Base-by-base conservation (phyloP, 257 asterid species). In the Orobanche coerulescens region DNA sequence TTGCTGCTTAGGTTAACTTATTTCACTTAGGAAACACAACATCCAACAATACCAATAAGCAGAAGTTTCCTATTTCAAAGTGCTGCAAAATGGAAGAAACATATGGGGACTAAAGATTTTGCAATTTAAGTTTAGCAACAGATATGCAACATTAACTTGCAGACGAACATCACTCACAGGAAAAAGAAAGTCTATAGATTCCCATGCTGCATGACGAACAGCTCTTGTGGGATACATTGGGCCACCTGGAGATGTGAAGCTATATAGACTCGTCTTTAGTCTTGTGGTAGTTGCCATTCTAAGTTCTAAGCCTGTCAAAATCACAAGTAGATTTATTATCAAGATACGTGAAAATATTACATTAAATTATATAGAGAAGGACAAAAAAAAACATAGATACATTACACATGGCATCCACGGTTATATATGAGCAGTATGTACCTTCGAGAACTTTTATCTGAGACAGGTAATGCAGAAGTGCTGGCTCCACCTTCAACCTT, bases 121-220 rank as follows among this genome's bases (percentile, higher is more conserved):
- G 53, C 26, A 47, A 47, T 47, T n/a, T 47, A 47, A 18, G n/a
- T 7, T 39, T 26, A 61, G 47, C 66, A 50, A 47, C 50, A 23
- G 19, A 50, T 16, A 62, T 49, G 19, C 18, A 40, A 8, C 46
- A n/a, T 15, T 3, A 25, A 51, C 71, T 42, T 1, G 58, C 57
- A 57, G 28, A 69, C 61, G 30, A 28, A 44, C 36, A 60, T 22
- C 9, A 75, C 97, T 84, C 76, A 93, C 98, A 23, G 97, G 98
- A 72, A 88, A 93, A 69, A 93, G 96, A 72, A 76, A 71, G 64
- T 93, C 87, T 53, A 93, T 78, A 26, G 97, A 78, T 5, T 88
- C 85, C 98, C 98, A 93, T 47, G 97, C 97, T 18, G 98, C 95
- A 76, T 89, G 98, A 15, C 98, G 97, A 64, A 93, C 97, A 65